phyloP scores from a whole-genome alignment of 371 early-diverging fungal genomes.

The Apophysomyces ossiformis region DNA sequence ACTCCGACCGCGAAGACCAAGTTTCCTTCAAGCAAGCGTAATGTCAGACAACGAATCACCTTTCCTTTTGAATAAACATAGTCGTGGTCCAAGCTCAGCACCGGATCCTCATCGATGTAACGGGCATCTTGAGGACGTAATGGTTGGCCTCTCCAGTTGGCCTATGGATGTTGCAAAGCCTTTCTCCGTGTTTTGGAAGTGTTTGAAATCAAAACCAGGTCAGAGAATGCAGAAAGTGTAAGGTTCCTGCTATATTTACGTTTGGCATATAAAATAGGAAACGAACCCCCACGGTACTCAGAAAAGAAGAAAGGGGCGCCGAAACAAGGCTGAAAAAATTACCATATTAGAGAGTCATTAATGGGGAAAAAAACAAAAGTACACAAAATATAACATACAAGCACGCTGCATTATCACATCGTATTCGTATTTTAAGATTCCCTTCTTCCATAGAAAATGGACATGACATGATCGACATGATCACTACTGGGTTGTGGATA shows the following conservation, averaged over 20 bases:
- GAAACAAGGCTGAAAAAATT: not conserved
- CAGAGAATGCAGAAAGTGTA: not conserved
- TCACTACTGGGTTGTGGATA: too few relatives aligned
- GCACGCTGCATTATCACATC: not conserved
- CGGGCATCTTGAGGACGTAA: conserved; percentile 49
- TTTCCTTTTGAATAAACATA: conserved; percentile 33
- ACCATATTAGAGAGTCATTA: not conserved
- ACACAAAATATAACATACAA: not conserved
- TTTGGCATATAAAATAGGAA: not conserved
- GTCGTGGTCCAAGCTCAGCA: conserved; percentile 26
- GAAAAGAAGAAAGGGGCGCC: not conserved
- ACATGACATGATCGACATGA: too few relatives aligned
- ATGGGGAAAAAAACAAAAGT: not conserved
- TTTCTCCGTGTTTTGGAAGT: conserved; percentile 38
- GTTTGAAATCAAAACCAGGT: conserved; percentile 43
- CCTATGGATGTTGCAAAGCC: conserved; percentile 54
- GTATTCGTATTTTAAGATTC: too few relatives aligned
- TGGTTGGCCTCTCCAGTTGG: conserved; percentile 46
- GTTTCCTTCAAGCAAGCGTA: too few relatives aligned
- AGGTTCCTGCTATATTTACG: not conserved
- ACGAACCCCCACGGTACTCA: conserved; percentile 3
- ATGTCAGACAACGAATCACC: conserved; percentile 15
- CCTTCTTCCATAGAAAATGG: too few relatives aligned
- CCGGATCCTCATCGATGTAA: conserved; percentile 49
- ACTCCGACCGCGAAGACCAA: too few relatives aligned